Conservation (phyloP, 1,284 basidiomycete species). For the Leccinum subspadiceum region DNA sequence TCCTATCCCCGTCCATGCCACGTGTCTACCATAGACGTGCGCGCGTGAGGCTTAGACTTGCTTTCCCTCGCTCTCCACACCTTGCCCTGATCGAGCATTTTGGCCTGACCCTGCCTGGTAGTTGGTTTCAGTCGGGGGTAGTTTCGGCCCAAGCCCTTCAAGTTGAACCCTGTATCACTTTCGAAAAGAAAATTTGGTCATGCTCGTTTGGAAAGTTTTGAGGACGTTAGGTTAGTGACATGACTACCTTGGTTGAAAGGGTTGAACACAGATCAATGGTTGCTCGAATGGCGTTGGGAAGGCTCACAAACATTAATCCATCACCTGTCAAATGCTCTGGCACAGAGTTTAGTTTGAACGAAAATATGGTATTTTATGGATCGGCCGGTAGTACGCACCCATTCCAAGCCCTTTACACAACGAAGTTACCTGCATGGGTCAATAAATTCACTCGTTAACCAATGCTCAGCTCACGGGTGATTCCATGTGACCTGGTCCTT, state of each 20-base stretch:
- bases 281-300: conserved; percentile 25
- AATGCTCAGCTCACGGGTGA: conserved; percentile 18
- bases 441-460: conserved; percentile 25
- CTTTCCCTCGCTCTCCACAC: background rate
- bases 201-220: background rate
- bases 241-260: background rate
- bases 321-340: background rate
- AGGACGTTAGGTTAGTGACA: background rate
- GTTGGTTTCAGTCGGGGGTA: background rate
- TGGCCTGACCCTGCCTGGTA: background rate
- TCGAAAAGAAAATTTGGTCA: background rate
- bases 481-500: conserved; percentile 10
- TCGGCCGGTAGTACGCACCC: conserved; percentile 11
- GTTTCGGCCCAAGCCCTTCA: background rate
- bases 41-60: background rate
- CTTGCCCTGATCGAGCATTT: background rate
- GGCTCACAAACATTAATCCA: background rate
- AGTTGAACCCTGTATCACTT: background rate
- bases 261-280: background rate
- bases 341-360: conserved; percentile 18
- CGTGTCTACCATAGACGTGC: background rate
- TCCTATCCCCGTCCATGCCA: background rate
- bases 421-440: conserved; percentile 6
- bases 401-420: conserved; percentile 10
- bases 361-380: conserved; percentile 17